Evolutionary conservation across 176 grass and related monocot genomes (phyloP).

Genomic region (Eleusine indica): DNA sequence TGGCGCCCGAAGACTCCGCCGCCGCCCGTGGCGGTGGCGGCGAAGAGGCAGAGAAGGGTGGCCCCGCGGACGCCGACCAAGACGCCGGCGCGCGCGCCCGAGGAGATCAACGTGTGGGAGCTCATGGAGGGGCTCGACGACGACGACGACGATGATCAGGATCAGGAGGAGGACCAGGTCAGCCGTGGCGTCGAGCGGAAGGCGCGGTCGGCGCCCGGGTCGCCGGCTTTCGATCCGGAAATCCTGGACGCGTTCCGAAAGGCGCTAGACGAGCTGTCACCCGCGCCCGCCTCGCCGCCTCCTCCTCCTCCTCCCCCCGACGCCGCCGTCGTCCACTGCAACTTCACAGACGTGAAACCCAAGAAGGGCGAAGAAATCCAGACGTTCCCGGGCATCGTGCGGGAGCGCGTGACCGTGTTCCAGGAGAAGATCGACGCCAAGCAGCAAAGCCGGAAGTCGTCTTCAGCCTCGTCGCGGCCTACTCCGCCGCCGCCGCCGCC

Average conservation of each 20-base stretch:
- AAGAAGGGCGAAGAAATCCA: slow-evolving; percentile 41
- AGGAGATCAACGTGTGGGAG: slow-evolving; percentile 96
- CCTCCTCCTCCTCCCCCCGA: neutral
- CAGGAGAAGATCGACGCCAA: slow-evolving; percentile 66
- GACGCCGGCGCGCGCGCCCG: slow-evolving; percentile 67
- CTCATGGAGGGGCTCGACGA: slow-evolving; percentile 83
- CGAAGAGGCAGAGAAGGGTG: slow-evolving; percentile 40
- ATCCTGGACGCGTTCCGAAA: slow-evolving; percentile 55
- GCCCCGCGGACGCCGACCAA: slow-evolving; percentile 70
- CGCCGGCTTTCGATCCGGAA: slow-evolving; percentile 50
- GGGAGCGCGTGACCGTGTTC: slow-evolving; percentile 51
- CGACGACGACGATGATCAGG: slow-evolving; percentile 28
- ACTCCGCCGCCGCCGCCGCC: slow-evolving; percentile 27
- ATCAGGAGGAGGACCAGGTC: neutral
- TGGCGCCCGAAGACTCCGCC: neutral
- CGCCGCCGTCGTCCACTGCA: neutral
- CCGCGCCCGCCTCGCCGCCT: neutral
- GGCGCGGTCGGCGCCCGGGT: slow-evolving; percentile 24
- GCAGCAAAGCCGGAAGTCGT: neutral
- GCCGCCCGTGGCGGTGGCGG: neutral
- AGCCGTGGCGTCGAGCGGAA: neutral
- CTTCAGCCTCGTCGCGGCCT: neutral
- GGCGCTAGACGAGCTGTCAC: slow-evolving; percentile 38
- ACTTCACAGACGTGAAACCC: neutral
- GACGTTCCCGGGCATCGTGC: slow-evolving; percentile 63